Evolutionary conservation across 495 filamentous ascomycete species (phyloP).

Genomic region (Daldinia childiae): DNA sequence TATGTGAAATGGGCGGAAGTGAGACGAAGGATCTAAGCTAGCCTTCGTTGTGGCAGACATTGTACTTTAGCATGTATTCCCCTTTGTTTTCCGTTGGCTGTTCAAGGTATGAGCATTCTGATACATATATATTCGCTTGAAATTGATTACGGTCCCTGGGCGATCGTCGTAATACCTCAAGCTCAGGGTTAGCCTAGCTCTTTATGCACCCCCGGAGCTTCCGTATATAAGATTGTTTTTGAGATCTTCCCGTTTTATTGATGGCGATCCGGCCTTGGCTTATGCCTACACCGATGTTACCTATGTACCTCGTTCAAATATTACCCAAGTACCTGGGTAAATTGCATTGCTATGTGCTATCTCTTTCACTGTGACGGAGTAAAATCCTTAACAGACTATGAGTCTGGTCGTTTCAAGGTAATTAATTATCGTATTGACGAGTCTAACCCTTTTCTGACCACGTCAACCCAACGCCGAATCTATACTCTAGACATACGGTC

Average conservation of each 20-base stretch:
- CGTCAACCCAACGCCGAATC: slow-evolving; percentile 15
- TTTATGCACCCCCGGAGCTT: neutral
- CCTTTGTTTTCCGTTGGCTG: slow-evolving; percentile 31
- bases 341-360: neutral
- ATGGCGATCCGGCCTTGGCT: neutral
- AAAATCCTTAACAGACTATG: neutral
- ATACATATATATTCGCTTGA: slow-evolving; percentile 40
- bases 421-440: neutral
- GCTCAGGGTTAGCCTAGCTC: neutral
- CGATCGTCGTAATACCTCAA: slow-evolving; percentile 14
- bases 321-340: neutral
- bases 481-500: neutral
- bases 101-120: slow-evolving; percentile 33
- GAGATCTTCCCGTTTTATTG: neutral
- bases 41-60: slow-evolving; percentile 31
- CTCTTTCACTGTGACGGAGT: neutral
- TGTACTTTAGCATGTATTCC: slow-evolving; percentile 45
- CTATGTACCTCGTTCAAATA: neutral
- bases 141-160: slow-evolving; percentile 13
- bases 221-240: slow-evolving; percentile 1
- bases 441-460: slow-evolving; percentile 7
- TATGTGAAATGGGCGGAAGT: slow-evolving; percentile 12
- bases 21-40: slow-evolving; percentile 31
- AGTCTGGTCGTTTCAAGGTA: neutral
- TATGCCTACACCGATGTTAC: neutral